These are phyloP conservation scores for Arachis hypogaea DNA, from an alignment of 306 rosid species.

Conservation along the genomic window DNA sequence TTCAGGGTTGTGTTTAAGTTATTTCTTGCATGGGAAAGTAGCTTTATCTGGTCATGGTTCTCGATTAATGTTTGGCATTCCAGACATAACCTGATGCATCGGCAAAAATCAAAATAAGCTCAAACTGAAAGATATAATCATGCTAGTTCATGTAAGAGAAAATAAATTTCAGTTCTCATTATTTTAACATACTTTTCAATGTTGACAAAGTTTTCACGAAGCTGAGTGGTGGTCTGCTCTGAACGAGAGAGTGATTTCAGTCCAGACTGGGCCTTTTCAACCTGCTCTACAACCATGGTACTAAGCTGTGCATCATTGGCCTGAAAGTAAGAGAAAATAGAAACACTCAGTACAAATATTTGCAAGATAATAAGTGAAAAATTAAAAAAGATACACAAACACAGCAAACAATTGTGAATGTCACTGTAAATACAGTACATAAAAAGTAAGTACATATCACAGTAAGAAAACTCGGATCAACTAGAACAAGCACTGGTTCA, in stretches of 20 bases:
- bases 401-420: conserved; percentile 8
- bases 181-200: conserved; percentile 80
- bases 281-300: conserved; percentile 99
- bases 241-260: conserved; percentile 80
- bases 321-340: conserved; percentile 51
- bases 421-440: background rate
- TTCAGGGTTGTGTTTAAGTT: conserved; percentile 90
- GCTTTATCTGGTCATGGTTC: conserved; percentile 97
- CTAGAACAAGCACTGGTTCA: background rate
- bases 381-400: conserved; percentile 6
- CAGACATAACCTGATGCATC: conserved; percentile 73
- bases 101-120: conserved; percentile 43
- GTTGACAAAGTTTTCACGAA: conserved; percentile 84
- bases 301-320: conserved; percentile 99
- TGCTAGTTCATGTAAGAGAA: conserved; percentile 28
- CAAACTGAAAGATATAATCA: conserved; percentile 30
- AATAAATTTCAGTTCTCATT: conserved; percentile 29
- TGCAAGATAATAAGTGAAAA: conserved; percentile 7
- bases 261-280: conserved; percentile 88
- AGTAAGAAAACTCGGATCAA: background rate
- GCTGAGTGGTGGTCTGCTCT: conserved; percentile 65
- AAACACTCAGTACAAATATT: conserved; percentile 34
- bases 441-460: background rate
- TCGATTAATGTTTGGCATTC: conserved; percentile 96
- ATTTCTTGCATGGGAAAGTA: conserved; percentile 96